These are phyloP conservation scores for Thalia dealbata DNA, from an alignment of 176 grass and related monocot species.

Conservation along the genomic window DNA sequence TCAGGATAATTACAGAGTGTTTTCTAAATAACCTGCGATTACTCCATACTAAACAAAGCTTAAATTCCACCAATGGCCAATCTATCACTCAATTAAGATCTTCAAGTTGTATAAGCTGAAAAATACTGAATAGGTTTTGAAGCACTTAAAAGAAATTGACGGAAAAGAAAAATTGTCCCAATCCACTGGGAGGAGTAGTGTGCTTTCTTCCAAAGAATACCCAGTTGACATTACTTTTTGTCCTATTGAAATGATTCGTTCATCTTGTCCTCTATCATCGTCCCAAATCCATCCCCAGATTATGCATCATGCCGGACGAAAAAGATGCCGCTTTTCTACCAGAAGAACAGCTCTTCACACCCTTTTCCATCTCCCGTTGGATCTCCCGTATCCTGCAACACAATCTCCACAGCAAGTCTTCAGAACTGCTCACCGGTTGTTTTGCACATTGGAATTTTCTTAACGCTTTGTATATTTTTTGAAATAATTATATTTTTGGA, in stretches of 20 bases:
- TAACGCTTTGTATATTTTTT: neutral
- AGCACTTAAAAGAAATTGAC: too few species aligned
- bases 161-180: neutral
- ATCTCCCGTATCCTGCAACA: neutral
- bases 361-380: conserved; percentile 4
- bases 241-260: too few species aligned
- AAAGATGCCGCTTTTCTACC: neutral
- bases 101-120: too few species aligned
- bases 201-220: neutral
- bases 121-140: too few species aligned
- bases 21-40: too few species aligned
- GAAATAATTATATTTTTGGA: too few species aligned
- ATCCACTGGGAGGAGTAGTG: neutral
- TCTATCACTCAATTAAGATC: too few species aligned
- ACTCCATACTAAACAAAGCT: too few species aligned
- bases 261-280: neutral
- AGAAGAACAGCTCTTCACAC: neutral
- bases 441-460: neutral
- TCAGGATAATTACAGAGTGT: too few species aligned
- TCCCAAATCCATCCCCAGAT: neutral
- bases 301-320: neutral
- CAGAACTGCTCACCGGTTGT: neutral
- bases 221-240: neutral
- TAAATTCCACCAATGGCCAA: too few species aligned
- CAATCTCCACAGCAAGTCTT: neutral